These are phyloP conservation scores for Dichotomopilus funicola DNA, from an alignment of 2,329 filamentous ascomycete genomes.

Conservation along the genomic window DNA sequence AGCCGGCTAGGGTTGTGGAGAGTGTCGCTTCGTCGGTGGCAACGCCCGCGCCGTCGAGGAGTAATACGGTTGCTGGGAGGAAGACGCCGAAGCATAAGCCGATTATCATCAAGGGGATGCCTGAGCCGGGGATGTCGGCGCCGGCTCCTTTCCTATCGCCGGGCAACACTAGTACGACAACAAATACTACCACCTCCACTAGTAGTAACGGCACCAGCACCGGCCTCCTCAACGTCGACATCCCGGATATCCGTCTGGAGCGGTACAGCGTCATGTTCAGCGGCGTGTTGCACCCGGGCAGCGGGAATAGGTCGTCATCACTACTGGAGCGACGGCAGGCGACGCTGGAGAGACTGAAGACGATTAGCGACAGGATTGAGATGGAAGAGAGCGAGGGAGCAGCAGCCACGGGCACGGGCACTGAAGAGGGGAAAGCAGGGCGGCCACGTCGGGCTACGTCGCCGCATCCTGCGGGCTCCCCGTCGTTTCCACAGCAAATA, in stretches of 20 bases:
- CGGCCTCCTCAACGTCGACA: constrained; percentile 63
- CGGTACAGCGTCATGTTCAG: constrained; percentile 94
- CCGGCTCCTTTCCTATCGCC: background rate
- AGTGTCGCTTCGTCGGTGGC: constrained; percentile 11
- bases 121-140: constrained; percentile 28
- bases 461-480: constrained; percentile 40
- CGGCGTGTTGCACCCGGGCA: constrained; percentile 53
- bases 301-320: constrained; percentile 27
- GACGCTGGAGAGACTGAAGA: constrained; percentile 51
- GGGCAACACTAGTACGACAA: constrained; percentile 13
- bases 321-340: constrained; percentile 54
- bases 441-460: constrained; percentile 43
- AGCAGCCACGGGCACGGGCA: constrained; percentile 20
- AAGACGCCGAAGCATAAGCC: constrained; percentile 38
- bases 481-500: constrained; percentile 32
- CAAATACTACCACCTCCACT: background rate
- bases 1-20: constrained; percentile 23
- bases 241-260: constrained; percentile 75
- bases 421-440: constrained; percentile 28
- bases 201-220: constrained; percentile 34
- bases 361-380: constrained; percentile 41
- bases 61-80: constrained; percentile 30
- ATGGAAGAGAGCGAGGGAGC: too few species aligned
- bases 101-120: constrained; percentile 38
- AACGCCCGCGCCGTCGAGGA: constrained; percentile 28